Evolutionary conservation across 495 filamentous ascomycete genomes (phyloP).

Genomic region (Annulohypoxylon nitens): DNA sequence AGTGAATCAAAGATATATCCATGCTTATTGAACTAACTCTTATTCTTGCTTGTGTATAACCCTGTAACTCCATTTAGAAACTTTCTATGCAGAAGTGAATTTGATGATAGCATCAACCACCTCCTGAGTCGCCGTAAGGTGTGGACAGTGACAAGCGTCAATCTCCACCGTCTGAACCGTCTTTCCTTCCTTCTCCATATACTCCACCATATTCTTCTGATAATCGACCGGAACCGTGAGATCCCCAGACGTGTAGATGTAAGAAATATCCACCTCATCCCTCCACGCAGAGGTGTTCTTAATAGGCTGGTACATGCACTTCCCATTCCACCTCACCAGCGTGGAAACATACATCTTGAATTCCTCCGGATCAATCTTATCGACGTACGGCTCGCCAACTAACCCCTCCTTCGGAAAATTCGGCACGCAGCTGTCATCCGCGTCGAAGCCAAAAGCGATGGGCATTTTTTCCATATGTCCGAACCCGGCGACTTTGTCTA

Average conservation of each 20-base stretch:
- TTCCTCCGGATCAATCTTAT: neutral
- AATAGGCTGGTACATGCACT: neutral
- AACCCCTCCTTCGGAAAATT: too few relatives aligned
- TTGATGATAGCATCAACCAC: neutral
- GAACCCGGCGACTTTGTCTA: too few relatives aligned
- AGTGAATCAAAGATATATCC: too few relatives aligned
- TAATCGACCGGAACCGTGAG: neutral
- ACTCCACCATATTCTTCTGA: neutral
- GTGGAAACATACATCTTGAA: neutral
- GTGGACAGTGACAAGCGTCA: neutral
- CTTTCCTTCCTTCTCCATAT: neutral
- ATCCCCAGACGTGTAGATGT: neutral
- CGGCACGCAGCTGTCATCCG: too few relatives aligned
- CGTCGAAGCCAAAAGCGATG: too few relatives aligned
- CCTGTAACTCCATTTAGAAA: neutral
- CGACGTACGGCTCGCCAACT: too few relatives aligned
- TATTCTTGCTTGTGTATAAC: neutral
- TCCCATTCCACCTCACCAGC: neutral
- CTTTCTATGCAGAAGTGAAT: neutral
- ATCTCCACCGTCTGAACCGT: neutral
- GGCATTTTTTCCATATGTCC: too few relatives aligned
- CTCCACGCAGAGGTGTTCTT: neutral
- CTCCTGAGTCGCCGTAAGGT: slow-evolving; percentile 7
- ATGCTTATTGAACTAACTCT: neutral
- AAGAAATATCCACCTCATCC: neutral